phyloP scores from a whole-genome alignment of 2,329 filamentous ascomycete genomes.

The Rhexocercosporidium sp. region DNA sequence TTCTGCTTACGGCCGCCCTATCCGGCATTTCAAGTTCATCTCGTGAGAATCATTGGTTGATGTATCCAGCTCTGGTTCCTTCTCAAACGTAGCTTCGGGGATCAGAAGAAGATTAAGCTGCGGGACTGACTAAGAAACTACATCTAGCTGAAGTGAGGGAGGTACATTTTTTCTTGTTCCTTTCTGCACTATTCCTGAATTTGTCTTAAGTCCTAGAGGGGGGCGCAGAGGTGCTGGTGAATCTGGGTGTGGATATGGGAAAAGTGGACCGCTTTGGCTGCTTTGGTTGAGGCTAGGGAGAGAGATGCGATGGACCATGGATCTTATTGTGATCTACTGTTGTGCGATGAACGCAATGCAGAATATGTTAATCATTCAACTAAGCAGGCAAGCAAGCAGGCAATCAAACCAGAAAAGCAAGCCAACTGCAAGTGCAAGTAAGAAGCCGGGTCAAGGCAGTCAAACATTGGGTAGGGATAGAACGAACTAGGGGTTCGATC shows the following conservation, averaged over 20 bases:
- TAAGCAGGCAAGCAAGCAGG: background rate
- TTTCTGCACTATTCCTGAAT: background rate
- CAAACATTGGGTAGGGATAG: background rate
- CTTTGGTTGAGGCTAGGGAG: background rate
- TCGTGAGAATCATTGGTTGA: background rate
- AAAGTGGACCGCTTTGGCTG: background rate
- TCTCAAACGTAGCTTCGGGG: background rate
- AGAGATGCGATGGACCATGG: background rate
- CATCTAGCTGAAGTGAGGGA: background rate
- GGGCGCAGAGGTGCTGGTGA: background rate
- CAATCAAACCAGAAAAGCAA: conserved; percentile 1
- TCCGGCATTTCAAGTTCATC: background rate
- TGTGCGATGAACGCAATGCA: background rate
- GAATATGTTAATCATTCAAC: background rate
- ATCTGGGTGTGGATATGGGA: background rate
- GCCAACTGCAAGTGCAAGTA: conserved; percentile 7
- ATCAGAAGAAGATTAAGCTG: background rate
- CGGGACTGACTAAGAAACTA: background rate
- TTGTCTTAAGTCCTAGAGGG: background rate
- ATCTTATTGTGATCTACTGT: conserved; percentile 4
- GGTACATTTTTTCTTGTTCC: background rate
- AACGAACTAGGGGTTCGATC: background rate
- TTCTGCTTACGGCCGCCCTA: background rate
- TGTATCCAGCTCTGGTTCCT: background rate
- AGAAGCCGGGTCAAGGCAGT: background rate